phyloP scores from a whole-genome alignment of 2,329 filamentous ascomycete genomes.

The Monascus ruber region DNA sequence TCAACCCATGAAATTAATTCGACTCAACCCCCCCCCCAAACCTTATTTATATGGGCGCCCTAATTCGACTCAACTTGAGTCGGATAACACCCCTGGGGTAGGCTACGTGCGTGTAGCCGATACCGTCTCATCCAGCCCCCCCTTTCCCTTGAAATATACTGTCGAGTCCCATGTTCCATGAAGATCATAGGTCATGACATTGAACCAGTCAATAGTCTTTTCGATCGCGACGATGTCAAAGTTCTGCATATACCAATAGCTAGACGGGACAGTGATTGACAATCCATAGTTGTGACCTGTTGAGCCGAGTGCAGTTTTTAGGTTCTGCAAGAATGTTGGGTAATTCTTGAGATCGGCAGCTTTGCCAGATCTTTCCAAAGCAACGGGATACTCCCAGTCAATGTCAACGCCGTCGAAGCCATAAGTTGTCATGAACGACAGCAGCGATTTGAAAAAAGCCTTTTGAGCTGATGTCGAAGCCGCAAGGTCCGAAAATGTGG shows the following conservation, averaged over 20 bases:
- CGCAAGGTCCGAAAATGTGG: conserved; percentile 13
- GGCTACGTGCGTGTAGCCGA: no score
- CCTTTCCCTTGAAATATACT: no score
- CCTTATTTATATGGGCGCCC: no score
- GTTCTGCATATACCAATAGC: conserved; percentile 20
- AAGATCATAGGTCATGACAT: conserved; percentile 21
- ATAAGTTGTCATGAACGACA: conserved; percentile 32
- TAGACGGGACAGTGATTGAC: conserved; percentile 11
- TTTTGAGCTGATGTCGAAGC: conserved; percentile 6
- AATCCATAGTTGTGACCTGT: conserved; percentile 8
- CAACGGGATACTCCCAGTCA: conserved; percentile 34
- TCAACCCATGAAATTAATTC: no score
- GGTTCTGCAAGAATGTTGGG: conserved; percentile 9
- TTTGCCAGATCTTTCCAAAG: conserved; percentile 27
- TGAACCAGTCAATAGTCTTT: conserved; percentile 12
- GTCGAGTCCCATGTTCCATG: no score
- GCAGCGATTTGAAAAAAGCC: conserved; percentile 27
- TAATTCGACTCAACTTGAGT: no score
- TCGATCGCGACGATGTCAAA: conserved; percentile 13
- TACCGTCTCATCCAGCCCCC: no score
- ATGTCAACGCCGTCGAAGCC: no score
- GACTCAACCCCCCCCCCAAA: no score
- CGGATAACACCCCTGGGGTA: no score
- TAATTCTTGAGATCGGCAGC: conserved; percentile 26
- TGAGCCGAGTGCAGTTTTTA: conserved; percentile 5